These are phyloP conservation scores for Blastobotrys chiropterorum DNA, from an alignment of 805 yeast species.

Conservation along the genomic window DNA sequence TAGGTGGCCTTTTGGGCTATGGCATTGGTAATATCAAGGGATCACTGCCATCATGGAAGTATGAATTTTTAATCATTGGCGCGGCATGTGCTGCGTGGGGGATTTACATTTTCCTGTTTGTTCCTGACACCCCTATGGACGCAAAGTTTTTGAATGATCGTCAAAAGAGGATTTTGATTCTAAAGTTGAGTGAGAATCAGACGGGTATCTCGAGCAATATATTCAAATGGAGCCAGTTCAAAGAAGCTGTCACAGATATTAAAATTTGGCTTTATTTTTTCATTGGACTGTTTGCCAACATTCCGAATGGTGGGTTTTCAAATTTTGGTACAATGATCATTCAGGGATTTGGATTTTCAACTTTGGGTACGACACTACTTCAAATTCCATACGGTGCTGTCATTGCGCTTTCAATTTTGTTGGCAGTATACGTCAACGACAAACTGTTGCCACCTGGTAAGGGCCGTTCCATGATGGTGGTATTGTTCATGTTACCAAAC, in stretches of 20 bases:
- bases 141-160: conserved; percentile 26
- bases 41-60: conserved; percentile 49
- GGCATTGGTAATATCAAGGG: conserved; percentile 20
- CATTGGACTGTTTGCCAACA: conserved; percentile 36
- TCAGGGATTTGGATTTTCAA: conserved; percentile 39
- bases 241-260: conserved; percentile 44
- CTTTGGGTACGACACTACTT: conserved; percentile 38
- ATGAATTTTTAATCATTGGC: conserved; percentile 56
- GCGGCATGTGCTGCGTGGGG: conserved; percentile 50
- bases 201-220: conserved; percentile 53
- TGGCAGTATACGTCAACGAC: conserved; percentile 10
- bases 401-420: conserved; percentile 26
- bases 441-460: conserved; percentile 6
- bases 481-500: conserved; percentile 27
- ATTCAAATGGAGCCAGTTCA: conserved; percentile 50
- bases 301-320: conserved; percentile 52
- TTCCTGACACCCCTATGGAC: conserved; percentile 50
- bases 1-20: conserved; percentile 20
- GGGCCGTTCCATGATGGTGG: conserved; percentile 28
- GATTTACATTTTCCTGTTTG: conserved; percentile 38
- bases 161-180: conserved; percentile 45
- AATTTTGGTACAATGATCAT: conserved; percentile 43
- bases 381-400: conserved; percentile 45
- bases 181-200: conserved; percentile 47
- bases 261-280: conserved; percentile 44